A percentile compares a stretch with the other conserved stretches of the same genome.
Evolutionary conservation across 345 rosid genomes (phyloP).

Genomic region (Fremontodendron californicum): DNA sequence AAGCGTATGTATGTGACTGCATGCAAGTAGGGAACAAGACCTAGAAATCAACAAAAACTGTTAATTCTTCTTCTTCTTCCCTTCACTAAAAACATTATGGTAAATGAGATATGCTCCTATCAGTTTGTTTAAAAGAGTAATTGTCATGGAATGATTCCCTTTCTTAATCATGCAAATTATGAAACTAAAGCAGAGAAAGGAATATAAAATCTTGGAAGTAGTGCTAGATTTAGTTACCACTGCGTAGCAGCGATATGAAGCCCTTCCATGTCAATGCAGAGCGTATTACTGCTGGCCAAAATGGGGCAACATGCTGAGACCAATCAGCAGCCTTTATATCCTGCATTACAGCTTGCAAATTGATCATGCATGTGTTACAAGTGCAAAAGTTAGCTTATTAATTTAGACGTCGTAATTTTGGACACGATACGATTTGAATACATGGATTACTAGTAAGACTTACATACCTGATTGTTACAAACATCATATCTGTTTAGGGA

Average conservation of each 20-base stretch:
- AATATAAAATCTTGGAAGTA: background rate
- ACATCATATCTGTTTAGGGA: too few species aligned
- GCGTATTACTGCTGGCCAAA: conserved; percentile 88
- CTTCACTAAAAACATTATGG: background rate
- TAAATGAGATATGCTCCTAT: background rate
- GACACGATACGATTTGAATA: too few species aligned
- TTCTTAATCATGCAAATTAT: background rate
- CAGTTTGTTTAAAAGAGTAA: background rate
- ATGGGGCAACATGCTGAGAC: conserved; percentile 78
- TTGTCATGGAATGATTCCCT: background rate
- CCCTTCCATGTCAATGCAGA: conserved; percentile 89
- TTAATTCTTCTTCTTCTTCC: background rate
- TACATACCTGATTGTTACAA: background rate
- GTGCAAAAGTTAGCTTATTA: background rate
- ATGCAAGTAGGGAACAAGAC: background rate
- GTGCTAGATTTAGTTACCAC: conserved; percentile 37
- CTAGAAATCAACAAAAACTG: background rate
- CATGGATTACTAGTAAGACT: too few species aligned
- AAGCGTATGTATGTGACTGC: background rate
- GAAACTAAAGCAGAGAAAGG: background rate
- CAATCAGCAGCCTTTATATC: conserved; percentile 85
- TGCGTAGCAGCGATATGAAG: conserved; percentile 54
- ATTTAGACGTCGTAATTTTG: too few species aligned
- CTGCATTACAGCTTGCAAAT: conserved; percentile 29
- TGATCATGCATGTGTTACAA: background rate